Conservation (phyloP, 2,329 filamentous ascomycete genomes). For the Xylaria sp. region DNA sequence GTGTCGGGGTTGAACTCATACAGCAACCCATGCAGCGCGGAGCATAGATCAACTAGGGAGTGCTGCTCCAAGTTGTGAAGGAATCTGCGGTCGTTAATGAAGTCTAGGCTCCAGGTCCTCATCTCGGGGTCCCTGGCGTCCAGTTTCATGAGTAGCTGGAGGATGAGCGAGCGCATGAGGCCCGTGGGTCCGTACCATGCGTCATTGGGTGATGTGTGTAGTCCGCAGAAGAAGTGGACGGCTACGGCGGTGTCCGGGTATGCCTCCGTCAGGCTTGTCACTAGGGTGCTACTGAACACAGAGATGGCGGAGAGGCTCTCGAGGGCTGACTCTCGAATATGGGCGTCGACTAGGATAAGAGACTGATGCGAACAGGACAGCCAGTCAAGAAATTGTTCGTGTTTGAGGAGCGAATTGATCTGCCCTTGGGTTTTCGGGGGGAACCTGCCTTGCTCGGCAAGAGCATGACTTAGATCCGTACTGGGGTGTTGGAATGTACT, state of each 20-base stretch:
- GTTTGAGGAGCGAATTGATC: neutral
- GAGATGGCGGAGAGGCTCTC: constrained; percentile 1
- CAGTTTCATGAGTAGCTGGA: constrained; percentile 5
- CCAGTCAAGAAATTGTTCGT: constrained; percentile 1
- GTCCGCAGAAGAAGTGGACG: constrained; percentile 8
- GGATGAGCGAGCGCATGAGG: constrained; percentile 8
- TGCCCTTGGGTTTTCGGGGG: constrained; percentile 1
- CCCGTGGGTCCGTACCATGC: neutral
- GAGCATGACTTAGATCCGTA: neutral
- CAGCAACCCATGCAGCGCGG: neutral
- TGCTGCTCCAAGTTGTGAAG: neutral
- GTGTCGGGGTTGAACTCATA: constrained; percentile 7
- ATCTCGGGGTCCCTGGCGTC: neutral
- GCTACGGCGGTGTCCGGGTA: constrained; percentile 3
- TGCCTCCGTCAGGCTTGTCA: constrained; percentile 3
- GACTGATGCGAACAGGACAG: constrained; percentile 1
- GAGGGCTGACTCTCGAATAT: constrained; percentile 6
- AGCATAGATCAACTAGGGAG: constrained; percentile 9
- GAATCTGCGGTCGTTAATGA: constrained; percentile 6
- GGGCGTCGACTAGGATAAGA: constrained; percentile 6
- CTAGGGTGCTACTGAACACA: constrained; percentile 1
- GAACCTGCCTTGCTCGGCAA: neutral
- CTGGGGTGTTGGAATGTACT: neutral
- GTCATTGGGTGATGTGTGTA: neutral
- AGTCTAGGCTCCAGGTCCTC: constrained; percentile 9